Percentiles rank a stretch among this genome's conserved stretches.
Evolutionary conservation across 768 basidiomycete genomes (phyloP).

Genomic region (Pilatotrama ljubarskyi): DNA sequence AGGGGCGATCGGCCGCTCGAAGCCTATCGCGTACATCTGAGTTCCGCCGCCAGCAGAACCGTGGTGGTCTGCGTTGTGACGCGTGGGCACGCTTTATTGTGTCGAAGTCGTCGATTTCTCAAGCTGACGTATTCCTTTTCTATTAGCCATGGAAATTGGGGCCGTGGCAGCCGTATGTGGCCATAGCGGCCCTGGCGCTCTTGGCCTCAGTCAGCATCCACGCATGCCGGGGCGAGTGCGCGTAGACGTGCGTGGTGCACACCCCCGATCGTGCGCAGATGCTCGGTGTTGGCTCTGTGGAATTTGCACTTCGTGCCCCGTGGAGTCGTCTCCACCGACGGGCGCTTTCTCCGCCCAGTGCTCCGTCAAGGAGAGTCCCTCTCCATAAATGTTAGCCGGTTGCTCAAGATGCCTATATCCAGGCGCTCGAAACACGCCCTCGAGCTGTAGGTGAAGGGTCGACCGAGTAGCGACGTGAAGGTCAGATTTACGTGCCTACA

Average conservation of each 20-base stretch:
- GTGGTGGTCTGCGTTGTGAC: not conserved
- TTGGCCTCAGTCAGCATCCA: not conserved
- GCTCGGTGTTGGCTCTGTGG: not conserved
- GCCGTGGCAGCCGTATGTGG: constrained; percentile 1
- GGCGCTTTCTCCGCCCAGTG: not conserved
- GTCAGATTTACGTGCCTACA: constrained; percentile 4
- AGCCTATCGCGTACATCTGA: constrained; percentile 22
- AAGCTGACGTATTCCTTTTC: constrained; percentile 10
- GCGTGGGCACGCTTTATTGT: not conserved
- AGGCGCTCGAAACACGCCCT: not conserved
- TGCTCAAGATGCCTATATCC: not conserved
- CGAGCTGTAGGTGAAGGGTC: not conserved
- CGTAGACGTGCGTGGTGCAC: constrained; percentile 1
- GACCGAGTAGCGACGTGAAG: not conserved
- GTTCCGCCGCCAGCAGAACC: constrained; percentile 5
- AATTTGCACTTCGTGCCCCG: not conserved
- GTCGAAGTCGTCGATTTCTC: constrained; percentile 2
- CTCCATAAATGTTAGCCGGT: not conserved
- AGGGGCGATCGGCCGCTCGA: constrained; percentile 15
- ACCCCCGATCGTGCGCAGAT: constrained; percentile 5
- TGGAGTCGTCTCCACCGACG: constrained; percentile 10
- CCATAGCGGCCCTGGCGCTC: constrained; percentile 7
- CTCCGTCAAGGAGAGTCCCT: not conserved
- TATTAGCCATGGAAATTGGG: not conserved
- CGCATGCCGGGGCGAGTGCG: constrained; percentile 1